phyloP scores from a whole-genome alignment of 768 basidiomycete species.

The Lenzites betulinus region DNA sequence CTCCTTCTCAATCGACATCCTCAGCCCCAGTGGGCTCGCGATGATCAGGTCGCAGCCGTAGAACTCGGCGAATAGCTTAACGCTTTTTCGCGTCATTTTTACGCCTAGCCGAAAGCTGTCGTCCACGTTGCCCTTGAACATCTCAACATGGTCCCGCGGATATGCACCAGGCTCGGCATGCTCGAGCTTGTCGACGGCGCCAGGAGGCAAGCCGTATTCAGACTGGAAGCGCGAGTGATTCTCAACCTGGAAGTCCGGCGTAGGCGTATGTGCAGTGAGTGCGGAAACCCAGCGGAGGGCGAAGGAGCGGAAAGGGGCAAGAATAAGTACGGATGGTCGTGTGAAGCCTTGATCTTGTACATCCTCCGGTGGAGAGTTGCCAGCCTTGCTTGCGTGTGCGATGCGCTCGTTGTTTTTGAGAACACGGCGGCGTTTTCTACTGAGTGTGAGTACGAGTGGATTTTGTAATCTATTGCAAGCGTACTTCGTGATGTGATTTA shows the following conservation, averaged over 20 bases:
- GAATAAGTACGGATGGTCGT: slow-evolving; percentile 88
- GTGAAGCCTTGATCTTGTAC: slow-evolving; percentile 98
- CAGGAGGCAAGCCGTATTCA: slow-evolving; percentile 84
- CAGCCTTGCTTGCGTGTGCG: slow-evolving; percentile 63
- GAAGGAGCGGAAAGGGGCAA: slow-evolving; percentile 91
- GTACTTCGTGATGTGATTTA: slow-evolving; percentile 92
- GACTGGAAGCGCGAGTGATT: slow-evolving; percentile 79
- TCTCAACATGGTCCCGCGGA: slow-evolving; percentile 87
- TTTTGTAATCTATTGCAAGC: slow-evolving; percentile 14
- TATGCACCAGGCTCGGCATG: slow-evolving; percentile 74
- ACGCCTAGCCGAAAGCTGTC: slow-evolving; percentile 92
- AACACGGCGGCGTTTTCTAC: slow-evolving; percentile 85
- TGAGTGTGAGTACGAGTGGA: not conserved
- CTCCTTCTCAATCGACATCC: slow-evolving; percentile 93
- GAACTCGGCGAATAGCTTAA: slow-evolving; percentile 90
- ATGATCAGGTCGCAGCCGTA: slow-evolving; percentile 90
- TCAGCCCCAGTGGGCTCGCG: slow-evolving; percentile 89
- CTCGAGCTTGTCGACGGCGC: slow-evolving; percentile 78
- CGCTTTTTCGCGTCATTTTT: slow-evolving; percentile 89
- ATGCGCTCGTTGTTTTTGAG: slow-evolving; percentile 94
- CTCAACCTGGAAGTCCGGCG: slow-evolving; percentile 79
- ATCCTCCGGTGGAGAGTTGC: slow-evolving; percentile 62
- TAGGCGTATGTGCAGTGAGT: slow-evolving; percentile 73
- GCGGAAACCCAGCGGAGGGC: slow-evolving; percentile 83
- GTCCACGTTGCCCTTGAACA: slow-evolving; percentile 95